Percentiles rank a stretch among this genome's conserved stretches.
Conservation (phyloP, 768 basidiomycete species). For the Tephrocybe rancida region DNA sequence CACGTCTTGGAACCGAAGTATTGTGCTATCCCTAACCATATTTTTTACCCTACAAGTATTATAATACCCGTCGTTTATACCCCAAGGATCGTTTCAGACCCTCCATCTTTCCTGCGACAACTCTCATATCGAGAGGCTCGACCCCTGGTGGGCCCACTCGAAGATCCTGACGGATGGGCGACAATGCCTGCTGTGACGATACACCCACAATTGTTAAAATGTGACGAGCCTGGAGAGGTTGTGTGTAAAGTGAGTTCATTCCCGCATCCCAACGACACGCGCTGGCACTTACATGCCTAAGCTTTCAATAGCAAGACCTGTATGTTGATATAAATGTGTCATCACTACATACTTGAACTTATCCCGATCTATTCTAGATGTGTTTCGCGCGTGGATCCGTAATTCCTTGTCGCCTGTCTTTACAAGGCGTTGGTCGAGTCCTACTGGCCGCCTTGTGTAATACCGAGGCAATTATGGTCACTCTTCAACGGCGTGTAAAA, state of each 20-base stretch:
- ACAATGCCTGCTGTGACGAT: constrained; percentile 21
- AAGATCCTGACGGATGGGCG: constrained; percentile 39
- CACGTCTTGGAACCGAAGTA: background rate
- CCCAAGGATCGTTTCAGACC: constrained; percentile 31
- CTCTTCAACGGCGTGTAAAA: constrained; percentile 30
- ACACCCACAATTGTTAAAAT: constrained; percentile 17
- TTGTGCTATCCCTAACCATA: background rate
- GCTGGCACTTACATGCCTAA: constrained; percentile 8
- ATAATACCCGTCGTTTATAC: constrained; percentile 30
- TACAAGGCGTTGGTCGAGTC: constrained; percentile 29
- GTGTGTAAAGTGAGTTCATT: constrained; percentile 29
- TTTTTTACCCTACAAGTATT: constrained; percentile 11
- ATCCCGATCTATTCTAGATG: constrained; percentile 19
- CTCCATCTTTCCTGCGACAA: constrained; percentile 33
- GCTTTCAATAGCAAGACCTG: constrained; percentile 39
- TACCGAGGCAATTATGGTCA: constrained; percentile 25
- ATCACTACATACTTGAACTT: background rate
- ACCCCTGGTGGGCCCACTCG: constrained; percentile 31
- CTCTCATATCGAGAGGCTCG: constrained; percentile 32
- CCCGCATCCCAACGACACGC: background rate
- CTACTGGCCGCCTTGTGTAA: constrained; percentile 31
- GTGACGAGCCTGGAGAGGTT: constrained; percentile 25
- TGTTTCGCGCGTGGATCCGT: constrained; percentile 40
- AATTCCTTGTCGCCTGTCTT: constrained; percentile 35
- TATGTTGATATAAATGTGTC: constrained; percentile 16